Base-by-base conservation (phyloP, 2,329 filamentous ascomycete genomes). In the Penicillium sp. region DNA sequence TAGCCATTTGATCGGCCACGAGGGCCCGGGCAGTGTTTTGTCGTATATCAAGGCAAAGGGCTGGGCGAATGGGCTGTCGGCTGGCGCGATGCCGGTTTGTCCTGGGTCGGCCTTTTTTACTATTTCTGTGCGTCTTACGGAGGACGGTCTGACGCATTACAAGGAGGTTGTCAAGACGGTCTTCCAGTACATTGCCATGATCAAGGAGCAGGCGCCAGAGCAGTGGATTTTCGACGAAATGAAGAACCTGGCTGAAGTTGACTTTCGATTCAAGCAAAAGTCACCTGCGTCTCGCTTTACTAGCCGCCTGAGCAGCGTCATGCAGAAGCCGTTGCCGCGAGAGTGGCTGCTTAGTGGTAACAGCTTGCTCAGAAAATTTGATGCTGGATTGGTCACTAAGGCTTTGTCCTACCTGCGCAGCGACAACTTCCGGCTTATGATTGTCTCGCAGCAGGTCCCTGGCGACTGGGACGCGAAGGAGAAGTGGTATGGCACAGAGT, bases 401-500 rank as follows among this genome's bases (percentile, higher is more conserved):
- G 89, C 86, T 0, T 78, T 97, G 64, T 80, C 83, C 4, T 89
- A 84, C 66, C 75, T 99, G 48, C 82, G 87, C 20, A 89, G 92
- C 0, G 92, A 97, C 69, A 97, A 97, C 68, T 91, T 97, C 76
- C 84, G 90, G 28, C 82, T 97, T 71, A 87, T 85, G 1, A 80
- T 97, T 50, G 85, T 95, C 26, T 93, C 91, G 23, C 89, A 91
- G 67, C 87, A 89, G 8, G 89, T 87, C 63, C 92, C 92, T 0
- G 92, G 91, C 0, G 82, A 84, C 52, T 97, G 91, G 90, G 83
- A 95, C 62, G 77, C 87, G 70, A 95, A 89, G 68, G 94, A 99
- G 77, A 91, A 92, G 69, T 99, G 94, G 94, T 99, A 99, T 65
- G 93, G 93, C 8, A 99, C 94, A 0, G 92, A 97, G 67, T 96